Conservation (phyloP, 2,329 filamentous ascomycete genomes). For the Podosphaera fusca region DNA sequence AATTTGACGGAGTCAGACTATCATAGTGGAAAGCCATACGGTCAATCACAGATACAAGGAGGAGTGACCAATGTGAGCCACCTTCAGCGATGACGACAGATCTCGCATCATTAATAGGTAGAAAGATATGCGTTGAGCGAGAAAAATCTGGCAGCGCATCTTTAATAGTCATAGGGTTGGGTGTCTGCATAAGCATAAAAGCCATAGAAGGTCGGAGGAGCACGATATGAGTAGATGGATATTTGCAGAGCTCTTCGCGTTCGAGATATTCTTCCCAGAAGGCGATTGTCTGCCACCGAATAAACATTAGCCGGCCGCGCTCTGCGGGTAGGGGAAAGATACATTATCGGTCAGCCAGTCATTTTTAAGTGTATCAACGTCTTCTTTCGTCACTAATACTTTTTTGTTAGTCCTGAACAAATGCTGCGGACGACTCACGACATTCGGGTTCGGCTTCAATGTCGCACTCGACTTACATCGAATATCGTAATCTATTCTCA, state of each 20-base stretch:
- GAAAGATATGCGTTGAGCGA: slow-evolving; percentile 72
- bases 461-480: slow-evolving; percentile 24
- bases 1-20: slow-evolving; percentile 55
- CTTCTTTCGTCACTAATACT: slow-evolving; percentile 55
- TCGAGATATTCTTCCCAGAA: slow-evolving; percentile 98
- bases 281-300: slow-evolving; percentile 49
- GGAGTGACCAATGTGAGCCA: slow-evolving; percentile 82
- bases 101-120: slow-evolving; percentile 77
- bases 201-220: slow-evolving; percentile 84
- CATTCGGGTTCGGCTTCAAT: background rate
- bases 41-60: slow-evolving; percentile 74
- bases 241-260: slow-evolving; percentile 60
- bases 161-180: slow-evolving; percentile 29
- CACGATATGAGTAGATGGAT: slow-evolving; percentile 64
- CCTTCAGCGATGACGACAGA: slow-evolving; percentile 62
- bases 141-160: slow-evolving; percentile 61
- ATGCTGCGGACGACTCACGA: background rate
- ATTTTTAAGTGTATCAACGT: slow-evolving; percentile 66
- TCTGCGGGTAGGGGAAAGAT: slow-evolving; percentile 6
- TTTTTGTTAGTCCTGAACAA: slow-evolving; percentile 7
- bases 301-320: background rate
- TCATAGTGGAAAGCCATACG: slow-evolving; percentile 94
- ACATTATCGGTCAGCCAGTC: slow-evolving; percentile 97
- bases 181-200: slow-evolving; percentile 65
- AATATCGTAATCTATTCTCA: slow-evolving; percentile 33